These are phyloP conservation scores for Vaccinium macrocarpon DNA, from an alignment of 148 eudicot species.

Conservation along the genomic window DNA sequence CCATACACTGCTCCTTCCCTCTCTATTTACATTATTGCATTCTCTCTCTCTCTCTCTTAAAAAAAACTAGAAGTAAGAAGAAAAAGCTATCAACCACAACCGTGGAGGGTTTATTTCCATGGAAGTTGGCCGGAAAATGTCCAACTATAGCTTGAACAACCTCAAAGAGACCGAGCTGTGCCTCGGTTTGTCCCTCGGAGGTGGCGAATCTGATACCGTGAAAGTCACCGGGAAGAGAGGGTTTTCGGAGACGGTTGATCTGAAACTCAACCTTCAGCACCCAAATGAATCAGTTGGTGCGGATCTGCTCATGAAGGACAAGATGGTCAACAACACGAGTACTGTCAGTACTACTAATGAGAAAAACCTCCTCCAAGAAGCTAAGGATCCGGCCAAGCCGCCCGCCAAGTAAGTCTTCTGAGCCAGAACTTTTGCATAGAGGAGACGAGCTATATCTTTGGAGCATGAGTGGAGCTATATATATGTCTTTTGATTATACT, in stretches of 20 bases:
- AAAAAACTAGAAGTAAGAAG: not conserved
- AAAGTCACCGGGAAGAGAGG: slow-evolving; percentile 54
- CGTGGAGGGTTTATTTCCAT: slow-evolving; percentile 8
- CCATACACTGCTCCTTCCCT: slow-evolving; percentile 23
- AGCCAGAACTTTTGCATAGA: not conserved
- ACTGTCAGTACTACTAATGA: slow-evolving; percentile 21
- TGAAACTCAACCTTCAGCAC: slow-evolving; percentile 49
- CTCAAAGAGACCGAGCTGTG: slow-evolving; percentile 57
- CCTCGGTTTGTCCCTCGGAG: slow-evolving; percentile 61
- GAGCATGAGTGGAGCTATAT: too few relatives aligned
- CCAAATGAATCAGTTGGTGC: slow-evolving; percentile 15
- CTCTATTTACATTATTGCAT: slow-evolving; percentile 18
- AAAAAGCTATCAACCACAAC: not conserved
- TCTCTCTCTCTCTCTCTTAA: not conserved
- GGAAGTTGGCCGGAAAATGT: slow-evolving; percentile 26
- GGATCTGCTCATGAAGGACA: slow-evolving; percentile 30
- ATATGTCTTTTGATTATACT: too few relatives aligned
- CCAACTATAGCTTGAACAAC: slow-evolving; percentile 25
- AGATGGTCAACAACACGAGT: slow-evolving; percentile 16
- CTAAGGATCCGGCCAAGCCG: slow-evolving; percentile 46
- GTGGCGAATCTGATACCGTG: slow-evolving; percentile 13
- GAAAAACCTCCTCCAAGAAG: slow-evolving; percentile 4
- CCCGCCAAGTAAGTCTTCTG: slow-evolving; percentile 41
- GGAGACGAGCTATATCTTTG: too few relatives aligned
- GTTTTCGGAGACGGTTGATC: slow-evolving; percentile 63